Conservation (phyloP, 2,329 filamentous ascomycete species). For the Hortaea sp. region DNA sequence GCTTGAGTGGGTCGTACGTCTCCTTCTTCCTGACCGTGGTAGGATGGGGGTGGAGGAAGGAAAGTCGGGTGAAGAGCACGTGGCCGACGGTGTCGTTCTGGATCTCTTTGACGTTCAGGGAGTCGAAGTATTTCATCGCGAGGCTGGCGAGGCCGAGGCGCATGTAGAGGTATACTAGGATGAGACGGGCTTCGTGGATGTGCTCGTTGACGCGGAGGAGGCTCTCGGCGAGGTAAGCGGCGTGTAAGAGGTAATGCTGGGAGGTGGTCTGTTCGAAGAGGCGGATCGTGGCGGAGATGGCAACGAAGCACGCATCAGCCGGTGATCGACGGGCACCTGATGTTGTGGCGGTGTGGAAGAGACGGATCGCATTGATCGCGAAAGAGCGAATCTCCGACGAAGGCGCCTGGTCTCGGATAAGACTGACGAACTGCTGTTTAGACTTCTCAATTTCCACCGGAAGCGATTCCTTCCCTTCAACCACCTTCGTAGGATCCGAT, state of each 20-base stretch:
- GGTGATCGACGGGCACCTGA: conserved; percentile 11
- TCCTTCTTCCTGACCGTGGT: conserved; percentile 9
- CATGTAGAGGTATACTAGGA: conserved; percentile 26
- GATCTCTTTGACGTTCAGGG: conserved; percentile 26
- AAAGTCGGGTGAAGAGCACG: conserved; percentile 22
- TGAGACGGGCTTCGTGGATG: conserved; percentile 24
- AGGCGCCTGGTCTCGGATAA: conserved; percentile 7
- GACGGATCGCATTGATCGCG: conserved; percentile 14
- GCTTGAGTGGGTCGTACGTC: conserved; percentile 18
- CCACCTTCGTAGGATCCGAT: conserved; percentile 2
- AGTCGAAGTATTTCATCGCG: conserved; percentile 21
- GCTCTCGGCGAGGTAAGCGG: conserved; percentile 20
- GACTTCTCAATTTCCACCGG: conserved; percentile 12
- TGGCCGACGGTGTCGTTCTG: conserved; percentile 28
- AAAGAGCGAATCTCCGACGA: conserved; percentile 13
- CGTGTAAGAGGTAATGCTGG: conserved; percentile 17
- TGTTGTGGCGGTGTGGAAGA: conserved; percentile 15
- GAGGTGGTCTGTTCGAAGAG: conserved; percentile 12
- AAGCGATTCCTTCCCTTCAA: conserved; percentile 13
- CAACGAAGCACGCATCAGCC: conserved; percentile 23
- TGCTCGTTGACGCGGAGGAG: conserved; percentile 17
- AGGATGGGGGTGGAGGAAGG: conserved; percentile 20
- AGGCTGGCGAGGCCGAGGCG: conserved; percentile 22
- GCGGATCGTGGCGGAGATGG: conserved; percentile 22
- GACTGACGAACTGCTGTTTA: conserved; percentile 14